A percentile compares a stretch with the other conserved stretches of the same genome.
These are phyloP conservation scores for Botryotinia narcissicola DNA, from an alignment of 2,329 filamentous ascomycete genomes.

Conservation along the genomic window DNA sequence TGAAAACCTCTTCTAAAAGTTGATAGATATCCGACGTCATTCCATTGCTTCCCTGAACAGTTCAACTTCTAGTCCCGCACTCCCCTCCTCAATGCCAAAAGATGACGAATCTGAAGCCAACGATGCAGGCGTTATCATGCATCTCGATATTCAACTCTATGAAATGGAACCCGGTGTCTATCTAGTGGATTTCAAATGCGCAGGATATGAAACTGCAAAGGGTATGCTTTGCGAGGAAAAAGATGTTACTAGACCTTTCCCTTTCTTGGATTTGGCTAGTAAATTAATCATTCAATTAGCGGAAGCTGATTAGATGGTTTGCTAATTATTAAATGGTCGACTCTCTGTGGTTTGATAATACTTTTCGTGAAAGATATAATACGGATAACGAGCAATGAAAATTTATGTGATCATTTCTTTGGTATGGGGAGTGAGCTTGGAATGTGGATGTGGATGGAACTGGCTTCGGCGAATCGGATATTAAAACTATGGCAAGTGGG, in stretches of 20 bases:
- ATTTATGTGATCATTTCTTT: background rate
- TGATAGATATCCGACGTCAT: conserved; percentile 46
- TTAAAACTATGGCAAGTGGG: too few relatives aligned
- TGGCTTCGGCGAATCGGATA: background rate
- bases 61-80: conserved; percentile 33
- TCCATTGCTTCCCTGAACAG: conserved; percentile 39
- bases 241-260: conserved; percentile 91
- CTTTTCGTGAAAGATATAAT: background rate
- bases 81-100: conserved; percentile 22
- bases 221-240: conserved; percentile 83
- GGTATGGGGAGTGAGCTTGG: background rate
- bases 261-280: conserved; percentile 91
- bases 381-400: background rate
- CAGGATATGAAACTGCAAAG: conserved; percentile 82
- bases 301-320: conserved; percentile 60
- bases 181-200: conserved; percentile 97
- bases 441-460: background rate
- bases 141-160: conserved; percentile 95
- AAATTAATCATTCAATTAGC: conserved; percentile 91
- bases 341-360: background rate
- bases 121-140: conserved; percentile 66
- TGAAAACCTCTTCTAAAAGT: conserved; percentile 48
- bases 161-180: conserved; percentile 90
- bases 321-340: background rate
- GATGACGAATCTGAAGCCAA: conserved; percentile 25